phyloP scores from a whole-genome alignment of 371 early-diverging fungal genomes.

The Phascolomyces articulosus region DNA sequence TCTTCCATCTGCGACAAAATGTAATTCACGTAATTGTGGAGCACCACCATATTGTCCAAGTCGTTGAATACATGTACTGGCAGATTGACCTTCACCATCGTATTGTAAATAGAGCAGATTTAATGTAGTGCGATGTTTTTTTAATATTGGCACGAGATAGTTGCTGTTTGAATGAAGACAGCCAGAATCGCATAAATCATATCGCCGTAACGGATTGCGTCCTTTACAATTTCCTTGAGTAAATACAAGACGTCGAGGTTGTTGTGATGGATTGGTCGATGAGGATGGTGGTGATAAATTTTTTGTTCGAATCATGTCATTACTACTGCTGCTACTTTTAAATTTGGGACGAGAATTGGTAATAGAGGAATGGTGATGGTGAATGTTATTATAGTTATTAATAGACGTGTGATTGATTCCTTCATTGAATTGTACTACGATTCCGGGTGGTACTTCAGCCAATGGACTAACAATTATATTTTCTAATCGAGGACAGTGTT shows the following conservation, averaged over 20 bases:
- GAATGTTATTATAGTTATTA: not conserved
- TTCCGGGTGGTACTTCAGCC: not conserved
- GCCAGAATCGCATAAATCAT: conserved; percentile 1
- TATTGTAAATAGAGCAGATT: not conserved
- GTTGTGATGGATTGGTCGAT: not conserved
- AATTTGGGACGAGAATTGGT: too few relatives aligned
- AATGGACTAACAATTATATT: not conserved
- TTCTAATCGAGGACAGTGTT: not conserved
- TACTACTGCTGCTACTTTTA: too few relatives aligned
- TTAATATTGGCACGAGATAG: not conserved
- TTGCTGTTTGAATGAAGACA: not conserved
- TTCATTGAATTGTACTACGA: not conserved
- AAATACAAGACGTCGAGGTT: not conserved
- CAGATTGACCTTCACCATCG: not conserved
- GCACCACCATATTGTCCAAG: not conserved
- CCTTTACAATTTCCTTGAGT: conserved; percentile 1
- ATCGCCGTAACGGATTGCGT: not conserved
- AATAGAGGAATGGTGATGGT: too few relatives aligned
- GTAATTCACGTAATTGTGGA: not conserved
- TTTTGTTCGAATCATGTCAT: too few relatives aligned
- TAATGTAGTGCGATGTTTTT: not conserved
- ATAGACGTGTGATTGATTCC: not conserved
- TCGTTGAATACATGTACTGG: not conserved
- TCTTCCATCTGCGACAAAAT: not conserved
- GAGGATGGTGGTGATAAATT: too few relatives aligned